phyloP scores from a whole-genome alignment of 495 filamentous ascomycete species.

The Penicillium atrosanguineum region DNA sequence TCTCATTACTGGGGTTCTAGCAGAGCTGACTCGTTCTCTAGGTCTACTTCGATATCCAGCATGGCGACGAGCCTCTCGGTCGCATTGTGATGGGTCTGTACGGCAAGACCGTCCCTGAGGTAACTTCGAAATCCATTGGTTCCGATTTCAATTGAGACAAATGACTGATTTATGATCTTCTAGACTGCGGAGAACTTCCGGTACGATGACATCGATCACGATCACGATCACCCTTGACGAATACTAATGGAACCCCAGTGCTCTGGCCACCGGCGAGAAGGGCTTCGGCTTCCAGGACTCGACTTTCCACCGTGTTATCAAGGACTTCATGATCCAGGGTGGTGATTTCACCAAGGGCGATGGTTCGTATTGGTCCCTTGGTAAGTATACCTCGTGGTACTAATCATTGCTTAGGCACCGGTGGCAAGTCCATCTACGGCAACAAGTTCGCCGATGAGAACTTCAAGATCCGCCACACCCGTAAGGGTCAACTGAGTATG shows the following conservation, averaged over 20 bases:
- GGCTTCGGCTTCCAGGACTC: constrained; percentile 95
- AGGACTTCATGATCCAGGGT: constrained; percentile 98
- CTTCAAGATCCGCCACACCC: constrained; percentile 94
- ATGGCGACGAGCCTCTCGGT: constrained; percentile 82
- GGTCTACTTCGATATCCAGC: constrained; percentile 93
- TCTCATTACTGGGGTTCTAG: not conserved
- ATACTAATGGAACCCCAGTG: constrained; percentile 42
- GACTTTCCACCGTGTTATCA: constrained; percentile 97
- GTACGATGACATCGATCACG: constrained; percentile 25
- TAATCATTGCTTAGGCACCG: constrained; percentile 59
- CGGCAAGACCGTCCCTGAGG: constrained; percentile 95
- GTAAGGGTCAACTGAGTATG: constrained; percentile 61
- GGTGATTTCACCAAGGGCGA: constrained; percentile 98
- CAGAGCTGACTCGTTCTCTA: constrained; percentile 25
- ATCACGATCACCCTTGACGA: not conserved
- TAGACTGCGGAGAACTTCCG: constrained; percentile 97
- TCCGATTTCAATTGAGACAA: not conserved
- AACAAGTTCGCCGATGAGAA: constrained; percentile 96
- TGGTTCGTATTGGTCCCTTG: constrained; percentile 40
- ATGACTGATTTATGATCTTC: constrained; percentile 2
- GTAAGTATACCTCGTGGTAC: not conserved
- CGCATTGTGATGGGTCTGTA: constrained; percentile 93
- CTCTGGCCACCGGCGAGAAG: constrained; percentile 94
- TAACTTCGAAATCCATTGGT: constrained; percentile 23
- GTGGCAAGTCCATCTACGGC: constrained; percentile 97